Base-by-base conservation (phyloP, 306 rosid genomes). In the Geum urbanum region DNA sequence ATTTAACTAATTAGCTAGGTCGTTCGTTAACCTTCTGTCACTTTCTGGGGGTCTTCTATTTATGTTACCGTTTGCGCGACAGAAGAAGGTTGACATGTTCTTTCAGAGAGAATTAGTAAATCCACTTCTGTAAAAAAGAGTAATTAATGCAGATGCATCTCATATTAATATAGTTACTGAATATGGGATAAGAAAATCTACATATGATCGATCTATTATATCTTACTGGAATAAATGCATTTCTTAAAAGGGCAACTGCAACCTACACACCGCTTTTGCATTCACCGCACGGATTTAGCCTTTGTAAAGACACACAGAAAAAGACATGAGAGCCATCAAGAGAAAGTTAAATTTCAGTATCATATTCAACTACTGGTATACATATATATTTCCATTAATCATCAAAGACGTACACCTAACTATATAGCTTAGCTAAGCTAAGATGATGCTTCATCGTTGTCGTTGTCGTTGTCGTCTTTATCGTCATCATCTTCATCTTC, bases 381-480 rank as follows among this genome's bases (percentile, higher is more conserved):
- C 79, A 80, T 50, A 70, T 24, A 24, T 32, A 51, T 70, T 66
- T 9, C 51, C 62, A 61, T 37, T 13, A 64, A 75, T 69, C 48
- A 77, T 72, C 54, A 72, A 76, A 45, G 8, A 5, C 37, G 37
- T 32, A 32, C 16, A 43, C 27, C 24, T 39, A 37, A 27, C 35
- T 49, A 32, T 32, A 3, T 24, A 24, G 27, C 27, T 24, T 24
- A 57, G 16, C 16, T 54, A 57, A 65, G 24, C 65, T 46, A 87
- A 56, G 84, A 85, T 4, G 84, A 74, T 44, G 32, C 70, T 40
- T 20, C 66, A 43, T 61, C 69, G 32, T 45, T 63, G 4, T 47
- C 51, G 18, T 44, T 72, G 20, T 56, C 66, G n/a, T 43, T 62
- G 8, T 70, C 54, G 37, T 69, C 80, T 69, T 79, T 24, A 4